Evolutionary conservation across 2,329 filamentous ascomycete species (phyloP).

Genomic region (Botrytis elliptica): DNA sequence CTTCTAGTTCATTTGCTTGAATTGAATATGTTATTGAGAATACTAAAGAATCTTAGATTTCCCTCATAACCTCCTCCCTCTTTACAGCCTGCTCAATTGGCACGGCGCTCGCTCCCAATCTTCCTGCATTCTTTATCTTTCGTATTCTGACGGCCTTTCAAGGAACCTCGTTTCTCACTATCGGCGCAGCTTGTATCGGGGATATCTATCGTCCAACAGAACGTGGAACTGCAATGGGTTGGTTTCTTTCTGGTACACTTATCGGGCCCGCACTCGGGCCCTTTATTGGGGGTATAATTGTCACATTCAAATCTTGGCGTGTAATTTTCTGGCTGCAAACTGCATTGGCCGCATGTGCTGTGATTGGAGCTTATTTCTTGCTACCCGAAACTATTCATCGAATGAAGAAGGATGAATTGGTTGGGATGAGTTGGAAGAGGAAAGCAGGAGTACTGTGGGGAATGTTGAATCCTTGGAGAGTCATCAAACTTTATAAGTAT

Average conservation of each 20-base stretch:
- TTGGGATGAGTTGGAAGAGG: constrained; percentile 49
- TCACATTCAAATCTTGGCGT: constrained; percentile 71
- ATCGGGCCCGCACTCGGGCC: constrained; percentile 70
- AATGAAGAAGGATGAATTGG: constrained; percentile 60
- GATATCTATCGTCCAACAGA: constrained; percentile 66
- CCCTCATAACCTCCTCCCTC: constrained; percentile 57
- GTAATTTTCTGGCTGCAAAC: constrained; percentile 77
- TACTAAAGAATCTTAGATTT: constrained; percentile 45
- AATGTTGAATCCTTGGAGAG: constrained; percentile 66
- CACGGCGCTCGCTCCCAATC: constrained; percentile 68
- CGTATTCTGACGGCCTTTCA: constrained; percentile 72
- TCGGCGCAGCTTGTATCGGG: constrained; percentile 68
- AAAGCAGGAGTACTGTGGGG: constrained; percentile 56
- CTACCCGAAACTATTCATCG: constrained; percentile 72
- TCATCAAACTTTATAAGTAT: constrained; percentile 63
- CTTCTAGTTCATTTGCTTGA: background rate
- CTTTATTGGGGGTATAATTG: constrained; percentile 73
- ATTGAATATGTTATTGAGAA: constrained; percentile 8
- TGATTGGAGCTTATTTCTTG: constrained; percentile 60
- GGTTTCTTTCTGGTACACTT: constrained; percentile 69
- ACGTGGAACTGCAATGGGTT: constrained; percentile 69
- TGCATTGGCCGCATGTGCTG: constrained; percentile 60
- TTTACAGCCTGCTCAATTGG: constrained; percentile 71
- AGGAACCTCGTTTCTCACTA: constrained; percentile 71
- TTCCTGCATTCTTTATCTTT: constrained; percentile 71